Evolutionary conservation across 306 rosid genomes (phyloP), one percentile per base, ranked within the genome.

Genomic region (Elaeagnus macrophylla): DNA sequence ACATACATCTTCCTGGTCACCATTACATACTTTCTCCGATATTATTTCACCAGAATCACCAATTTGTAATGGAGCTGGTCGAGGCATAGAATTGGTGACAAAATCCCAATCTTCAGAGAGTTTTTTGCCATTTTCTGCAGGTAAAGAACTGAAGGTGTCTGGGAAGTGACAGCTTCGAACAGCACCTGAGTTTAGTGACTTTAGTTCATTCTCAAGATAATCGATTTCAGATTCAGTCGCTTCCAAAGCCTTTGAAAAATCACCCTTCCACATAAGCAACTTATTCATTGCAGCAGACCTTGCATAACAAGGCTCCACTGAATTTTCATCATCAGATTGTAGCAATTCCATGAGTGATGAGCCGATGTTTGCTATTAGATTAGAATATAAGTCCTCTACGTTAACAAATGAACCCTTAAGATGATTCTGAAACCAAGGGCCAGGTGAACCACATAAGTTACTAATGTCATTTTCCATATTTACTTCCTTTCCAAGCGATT

Each of bases 211-310:
- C 73, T 88, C 99, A 51, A 93, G 95, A 39, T 13, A 75, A 81
- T 93, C 99, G 66, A 84, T 84, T 79, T 88, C 95, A 69, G 88
- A 66, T 67, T 88, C 99, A 9, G 94, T 93, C 59, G 72, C 66
- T 80, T 88, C 99, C 84, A 93, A 44, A 7, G 74, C 79, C 78
- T 88, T 93, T 1, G 96, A 93, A 68, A 93, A 61, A 58, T 93
- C 94, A 69, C 84, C 81, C 79, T 85, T 93, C 83, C 72, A 93
- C 56, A 80, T 66, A 42, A 88, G 79, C 59, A 93, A 70, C 78
- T 88, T 88, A 67, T 77, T 83, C 59, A 88, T 67, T 51, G 89
- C 81, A 59, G 77, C 56, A 39, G 89, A 75, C 67, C 79, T 78
- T 72, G 48, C 50, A 59, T 45, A 73, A 59, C 77, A 67, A 48